These are phyloP conservation scores for Paramecium sexaurelia DNA, from an alignment of 73 alveolate species.

Conservation along the genomic window DNA sequence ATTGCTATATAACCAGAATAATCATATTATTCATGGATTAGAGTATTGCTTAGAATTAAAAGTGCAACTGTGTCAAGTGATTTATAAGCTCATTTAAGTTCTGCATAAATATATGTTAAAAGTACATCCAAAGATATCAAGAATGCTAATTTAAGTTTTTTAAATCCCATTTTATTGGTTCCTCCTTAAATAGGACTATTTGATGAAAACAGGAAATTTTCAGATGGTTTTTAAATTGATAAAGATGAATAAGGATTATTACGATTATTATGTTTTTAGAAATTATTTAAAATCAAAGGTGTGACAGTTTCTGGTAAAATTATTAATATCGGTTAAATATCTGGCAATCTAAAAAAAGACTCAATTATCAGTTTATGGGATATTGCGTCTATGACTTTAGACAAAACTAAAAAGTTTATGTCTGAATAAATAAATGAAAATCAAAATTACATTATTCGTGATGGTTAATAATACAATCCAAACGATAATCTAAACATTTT, in stretches of 20 bases:
- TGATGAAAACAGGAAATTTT: neutral
- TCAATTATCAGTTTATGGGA: slow-evolving; percentile 3
- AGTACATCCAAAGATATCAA: neutral
- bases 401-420: neutral
- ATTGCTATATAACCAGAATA: neutral
- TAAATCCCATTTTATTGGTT: slow-evolving; percentile 38
- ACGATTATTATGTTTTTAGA: neutral
- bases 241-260: neutral
- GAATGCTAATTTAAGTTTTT: neutral
- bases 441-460: neutral
- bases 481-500: neutral
- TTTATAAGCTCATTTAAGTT: neutral
- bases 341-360: neutral
- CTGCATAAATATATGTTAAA: neutral
- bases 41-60: slow-evolving; percentile 1
- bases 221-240: slow-evolving; percentile 9
- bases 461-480: neutral
- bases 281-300: slow-evolving; percentile 3
- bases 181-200: slow-evolving; percentile 2
- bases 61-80: neutral
- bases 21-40: neutral
- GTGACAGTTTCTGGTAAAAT: neutral
- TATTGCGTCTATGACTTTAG: neutral
- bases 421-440: neutral
- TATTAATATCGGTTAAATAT: neutral